Base-by-base conservation (phyloP, 129 eudicot species). In the Lonicera japonica region DNA sequence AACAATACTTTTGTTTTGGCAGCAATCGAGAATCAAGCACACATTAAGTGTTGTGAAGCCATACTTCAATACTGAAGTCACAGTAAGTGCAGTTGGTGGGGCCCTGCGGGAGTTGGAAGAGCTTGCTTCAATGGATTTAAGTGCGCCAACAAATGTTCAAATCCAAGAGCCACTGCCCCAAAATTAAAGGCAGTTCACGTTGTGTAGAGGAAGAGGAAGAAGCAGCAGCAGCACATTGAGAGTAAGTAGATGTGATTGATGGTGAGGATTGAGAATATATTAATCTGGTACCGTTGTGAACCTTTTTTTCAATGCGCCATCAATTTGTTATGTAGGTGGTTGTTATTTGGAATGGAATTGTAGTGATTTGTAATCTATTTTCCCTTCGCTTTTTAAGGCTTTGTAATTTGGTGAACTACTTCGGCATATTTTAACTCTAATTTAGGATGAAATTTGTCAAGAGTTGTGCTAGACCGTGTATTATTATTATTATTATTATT, bases 1-100 rank as follows among this genome's bases (percentile, higher is more conserved):
- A 29, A 29, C 2, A 29, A 29, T 1, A 29, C 36, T 56, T 51
- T 18, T 14, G 25, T 69, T 55, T 38, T 23, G 25, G 58, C 86
- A 89, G 97, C 91, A 89, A 89, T 50, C 80, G 16, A 86, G 73
- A 69, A 75, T 83, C 64, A 83, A 69, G 60, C 77, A 83, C 60
- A 72, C 84, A 16, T 76, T 78, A 8, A 40, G 45, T 2, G 57
- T 75, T 41, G 61, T 90, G 53, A 90, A 70, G 74, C 76, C 97
- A 0, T 70, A 67, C 78, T 56, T 90, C 38, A 64, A 72, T 56
- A 67, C 34, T 41, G 73, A 74, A 66, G 74, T 63, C 36, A 83
- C 95, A 2, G 40, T 40, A 13, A 61, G 17, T 65, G 85, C 78
- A 17, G 58, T 78, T 15, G 58, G 78, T 15, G 78, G 63, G 62